phyloP scores from a whole-genome alignment of 1,284 basidiomycete species.

The Ganoderma lingzhi region DNA sequence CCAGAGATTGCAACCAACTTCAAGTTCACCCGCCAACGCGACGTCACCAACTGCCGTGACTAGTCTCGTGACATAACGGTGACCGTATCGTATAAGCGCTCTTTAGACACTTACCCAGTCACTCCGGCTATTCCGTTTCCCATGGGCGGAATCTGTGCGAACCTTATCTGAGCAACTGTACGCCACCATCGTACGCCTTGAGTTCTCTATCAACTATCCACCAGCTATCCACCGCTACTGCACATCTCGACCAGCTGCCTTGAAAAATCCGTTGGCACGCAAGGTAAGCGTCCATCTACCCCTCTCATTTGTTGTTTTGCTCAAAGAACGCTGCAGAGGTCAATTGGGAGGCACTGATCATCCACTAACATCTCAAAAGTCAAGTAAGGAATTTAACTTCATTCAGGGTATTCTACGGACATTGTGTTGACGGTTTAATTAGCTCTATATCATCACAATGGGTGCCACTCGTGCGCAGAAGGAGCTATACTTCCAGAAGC shows the following conservation, averaged over 20 bases:
- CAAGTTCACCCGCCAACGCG: neutral
- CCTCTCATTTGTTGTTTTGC: neutral
- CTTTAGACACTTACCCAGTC: conserved; percentile 23
- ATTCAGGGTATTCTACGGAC: neutral
- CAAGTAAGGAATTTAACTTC: conserved; percentile 30
- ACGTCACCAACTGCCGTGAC: neutral
- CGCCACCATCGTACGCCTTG: conserved; percentile 32
- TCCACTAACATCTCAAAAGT: conserved; percentile 26
- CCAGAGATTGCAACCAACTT: neutral
- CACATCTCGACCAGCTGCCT: conserved; percentile 58
- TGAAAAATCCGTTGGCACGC: conserved; percentile 91
- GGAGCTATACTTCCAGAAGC: conserved; percentile 93
- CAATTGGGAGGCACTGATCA: conserved; percentile 83
- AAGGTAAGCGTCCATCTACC: conserved; percentile 38
- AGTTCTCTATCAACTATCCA: conserved; percentile 13
- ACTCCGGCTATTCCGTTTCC: neutral
- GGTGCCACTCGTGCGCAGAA: conserved; percentile 93
- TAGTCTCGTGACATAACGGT: neutral
- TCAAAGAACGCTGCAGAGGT: conserved; percentile 61
- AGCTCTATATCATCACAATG: conserved; percentile 65
- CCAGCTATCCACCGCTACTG: conserved; percentile 15
- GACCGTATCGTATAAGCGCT: neutral
- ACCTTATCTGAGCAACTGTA: conserved; percentile 42
- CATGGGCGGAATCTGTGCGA: conserved; percentile 21
- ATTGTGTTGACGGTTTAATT: neutral